Base-by-base conservation (phyloP, 1,139 yeast species). In the Casaregolazyma suthepensis region DNA sequence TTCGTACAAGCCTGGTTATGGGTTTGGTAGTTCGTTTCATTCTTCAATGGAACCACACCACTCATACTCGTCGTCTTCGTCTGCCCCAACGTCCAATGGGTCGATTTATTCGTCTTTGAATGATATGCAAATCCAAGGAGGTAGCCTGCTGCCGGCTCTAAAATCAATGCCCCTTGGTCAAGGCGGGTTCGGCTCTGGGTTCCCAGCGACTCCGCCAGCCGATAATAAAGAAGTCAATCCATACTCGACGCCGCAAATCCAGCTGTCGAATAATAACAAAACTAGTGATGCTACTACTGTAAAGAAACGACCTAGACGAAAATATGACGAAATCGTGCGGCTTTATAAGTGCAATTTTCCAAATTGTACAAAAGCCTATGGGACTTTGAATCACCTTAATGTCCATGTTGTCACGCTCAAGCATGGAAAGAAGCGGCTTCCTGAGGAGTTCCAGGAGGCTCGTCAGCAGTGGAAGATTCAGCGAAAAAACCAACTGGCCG, bases 321-420 rank as follows among this genome's bases (percentile, higher is more conserved):
- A 84, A 47, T 84, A 82, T 61, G 81, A 82, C 61, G 91, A 86
- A 65, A 84, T 86, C 62, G 81, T 82, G 52, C 74, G 94, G 46
- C 71, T 83, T 45, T 86, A 84, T 68, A 73, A 71, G 48, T 86
- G 94, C 66, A 77, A 78, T 50, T 81, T 63, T 61, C 76, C 78
- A 10, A 80, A 79, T 1, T 86, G 94, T 63, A 71, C 77, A 45
- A 86, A 86, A 68, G 81, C 85, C 50, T 86, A 86, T 65, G 94
- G 94, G 1, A 83, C 89, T 20, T 71, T 86, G 50, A 86, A 86
- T 67, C 94, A 86, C 67, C 71, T 86, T 50, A 86, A 86, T 66
- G 86, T 91, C 13, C 94, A 86, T 66, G 83, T 86, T 19, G 77
- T 80, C 3, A 78, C 86, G 64, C 87, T 86, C 60, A 79, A 78